Base-by-base conservation (phyloP, 2,329 filamentous ascomycete species). In the Microsporum canis region DNA sequence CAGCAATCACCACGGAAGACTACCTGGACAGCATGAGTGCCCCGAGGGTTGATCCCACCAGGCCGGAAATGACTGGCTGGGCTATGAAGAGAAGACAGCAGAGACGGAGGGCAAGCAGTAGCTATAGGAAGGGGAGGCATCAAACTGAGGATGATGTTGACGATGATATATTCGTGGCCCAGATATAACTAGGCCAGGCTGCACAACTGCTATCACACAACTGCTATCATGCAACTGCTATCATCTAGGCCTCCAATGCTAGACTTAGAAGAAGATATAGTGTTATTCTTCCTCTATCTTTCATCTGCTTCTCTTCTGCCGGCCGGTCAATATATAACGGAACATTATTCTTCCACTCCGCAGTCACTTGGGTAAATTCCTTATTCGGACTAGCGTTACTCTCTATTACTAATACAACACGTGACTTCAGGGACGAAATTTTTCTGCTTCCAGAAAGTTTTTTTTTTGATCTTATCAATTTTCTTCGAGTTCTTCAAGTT, bases 1-100 rank as follows among this genome's bases (percentile, higher is more conserved):
- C 82, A 38, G 75, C 75, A 5, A 80, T 86, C 68, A 77, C 77
- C 61, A 79, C 83, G 64, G 79, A 81, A 60, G 76, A 82, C 58
- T 88, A 85, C 70, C 73, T 88, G 57, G 84, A 87, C 71, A 77
- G 76, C 6, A 84, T 88, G 70, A 85, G 83, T 69, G 80, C 81
- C 31, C 79, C 79, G 17, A 72, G 77, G 51, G 74, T 77, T 60
- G 77, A 79, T 64, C 74, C 74, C 38, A 73, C 73, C 2, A 68
- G 69, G 7, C 74, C 74, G 10, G 74, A 76, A 51, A 68, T 76
- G 72, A 75, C 73, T 5, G 74, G 74, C 1, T 75, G 73, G 73
- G 74, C 74, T 3, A 76, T 76, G 73, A 76, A 74, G 61, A 71
- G 75, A 62, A 75, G 76, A 60, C 68, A 73, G 39, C 68, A 71